phyloP scores from a whole-genome alignment of 306 rosid genomes.

The Mimosa bimucronata region DNA sequence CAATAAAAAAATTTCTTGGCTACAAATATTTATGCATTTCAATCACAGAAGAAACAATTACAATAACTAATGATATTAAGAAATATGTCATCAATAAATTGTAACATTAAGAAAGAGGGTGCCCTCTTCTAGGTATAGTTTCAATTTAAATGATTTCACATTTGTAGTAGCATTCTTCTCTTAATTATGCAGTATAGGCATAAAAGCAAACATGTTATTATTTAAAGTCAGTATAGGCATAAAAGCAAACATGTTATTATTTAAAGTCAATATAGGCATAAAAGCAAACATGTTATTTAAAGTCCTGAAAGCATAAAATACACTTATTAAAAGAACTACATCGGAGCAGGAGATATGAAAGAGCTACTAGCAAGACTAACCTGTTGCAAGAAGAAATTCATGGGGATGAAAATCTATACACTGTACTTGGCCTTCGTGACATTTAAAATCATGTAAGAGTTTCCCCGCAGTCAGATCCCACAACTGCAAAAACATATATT shows the following conservation, averaged over 20 bases:
- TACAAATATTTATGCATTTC: not conserved
- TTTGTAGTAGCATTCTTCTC: not conserved
- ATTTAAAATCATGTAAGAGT: constrained; percentile 90
- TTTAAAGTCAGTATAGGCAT: not conserved
- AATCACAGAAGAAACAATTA: not conserved
- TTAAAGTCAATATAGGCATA: not conserved
- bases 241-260: not conserved
- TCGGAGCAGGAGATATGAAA: not conserved
- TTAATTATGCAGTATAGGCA: not conserved
- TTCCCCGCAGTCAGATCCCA: constrained; percentile 99
- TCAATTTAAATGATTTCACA: not conserved
- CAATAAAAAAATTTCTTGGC: not conserved
- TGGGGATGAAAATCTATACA: constrained; percentile 99
- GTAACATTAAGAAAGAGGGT: not conserved
- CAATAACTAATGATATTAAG: not conserved
- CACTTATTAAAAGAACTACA: not conserved
- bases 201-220: not conserved
- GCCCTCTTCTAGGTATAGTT: not conserved
- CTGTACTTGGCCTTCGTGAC: constrained; percentile 93
- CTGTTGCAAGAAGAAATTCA: constrained; percentile 96
- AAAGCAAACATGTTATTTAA: not conserved
- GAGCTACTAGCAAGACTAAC: constrained; percentile 50
- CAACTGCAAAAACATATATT: constrained; percentile 56
- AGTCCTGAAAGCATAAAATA: constrained; percentile 5
- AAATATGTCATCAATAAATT: not conserved